Base-by-base conservation (phyloP, 2,329 filamentous ascomycete genomes). In the Xylariaceae sp. region DNA sequence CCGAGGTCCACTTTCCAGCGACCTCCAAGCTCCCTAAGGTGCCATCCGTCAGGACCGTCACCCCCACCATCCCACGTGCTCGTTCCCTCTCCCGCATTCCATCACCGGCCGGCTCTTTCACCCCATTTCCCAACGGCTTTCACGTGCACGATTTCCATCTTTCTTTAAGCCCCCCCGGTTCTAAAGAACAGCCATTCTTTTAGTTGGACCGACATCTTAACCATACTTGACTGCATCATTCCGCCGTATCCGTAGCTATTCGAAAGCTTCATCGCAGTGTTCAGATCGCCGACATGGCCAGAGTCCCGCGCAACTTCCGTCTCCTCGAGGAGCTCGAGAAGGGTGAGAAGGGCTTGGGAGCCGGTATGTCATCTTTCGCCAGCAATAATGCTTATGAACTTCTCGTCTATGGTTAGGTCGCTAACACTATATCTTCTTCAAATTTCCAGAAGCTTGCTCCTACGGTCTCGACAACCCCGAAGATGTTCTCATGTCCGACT, bases 251-350 rank as follows among this genome's bases (percentile, higher is more conserved):
- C 11, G 5, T 45, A 6, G 42, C 10, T 13, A 6, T 45, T n/a
- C 15, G 23, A 15, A 15, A 51, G 35, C 49, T 42, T 34, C 54
- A 37, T 44, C 51, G 44, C 17, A 5, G n/a, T 30, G n/a, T 2
- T 49, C 23, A 18, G 34, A 68, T 54, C 51, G 52, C 48, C 58
- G 53, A 53, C 23, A 72, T 72, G 69, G 60, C 89, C 60, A 91
- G 95, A 76, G 85, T 99, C 59, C 94, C 94, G 63, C 86, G 94
- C 74, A 97, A 97, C 80, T 99, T 99, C 75, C 88, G 93, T 72
- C 85, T 99, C 67, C 82, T 99, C 59, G 94, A 97, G 76, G 94
- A 99, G 85, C 83, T 99, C 17, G 94, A 99, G 80, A 97, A 97
- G 80, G 94, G 94, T 72, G 94, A 99, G 80, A 99, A 99, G 78